Conservation (phyloP, 2,329 filamentous ascomycete species). For the Botrytis aclada region DNA sequence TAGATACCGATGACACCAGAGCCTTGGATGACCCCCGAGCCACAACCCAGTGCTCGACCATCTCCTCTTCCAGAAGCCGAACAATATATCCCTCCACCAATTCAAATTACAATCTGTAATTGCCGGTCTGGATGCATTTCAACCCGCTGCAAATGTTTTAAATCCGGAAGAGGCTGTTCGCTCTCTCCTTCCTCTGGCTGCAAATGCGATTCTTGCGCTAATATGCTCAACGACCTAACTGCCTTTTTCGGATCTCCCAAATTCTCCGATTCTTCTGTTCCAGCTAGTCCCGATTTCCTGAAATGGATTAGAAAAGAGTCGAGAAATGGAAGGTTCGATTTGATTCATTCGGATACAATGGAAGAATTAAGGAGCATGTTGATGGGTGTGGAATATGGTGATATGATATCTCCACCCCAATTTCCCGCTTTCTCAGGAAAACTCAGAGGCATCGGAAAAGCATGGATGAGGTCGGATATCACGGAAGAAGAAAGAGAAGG, state of each 20-base stretch:
- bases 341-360: background rate
- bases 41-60: background rate
- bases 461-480: background rate
- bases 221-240: constrained; percentile 13
- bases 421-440: background rate
- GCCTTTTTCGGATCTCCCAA: background rate
- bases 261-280: background rate
- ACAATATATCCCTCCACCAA: background rate
- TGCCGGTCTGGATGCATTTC: background rate
- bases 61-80: background rate
- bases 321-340: constrained; percentile 6
- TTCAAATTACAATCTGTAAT: background rate
- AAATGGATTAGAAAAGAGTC: constrained; percentile 14
- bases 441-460: background rate
- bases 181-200: background rate
- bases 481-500: background rate
- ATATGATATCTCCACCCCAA: background rate
- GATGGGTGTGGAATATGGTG: background rate
- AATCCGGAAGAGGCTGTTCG: background rate
- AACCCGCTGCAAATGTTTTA: constrained; percentile 8
- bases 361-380: constrained; percentile 13
- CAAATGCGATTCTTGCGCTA: constrained; percentile 8
- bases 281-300: constrained; percentile 2
- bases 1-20: constrained; percentile 2
- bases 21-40: background rate